Conservation (phyloP, 1,139 yeast genomes). For the Maudiozyma humilis region DNA sequence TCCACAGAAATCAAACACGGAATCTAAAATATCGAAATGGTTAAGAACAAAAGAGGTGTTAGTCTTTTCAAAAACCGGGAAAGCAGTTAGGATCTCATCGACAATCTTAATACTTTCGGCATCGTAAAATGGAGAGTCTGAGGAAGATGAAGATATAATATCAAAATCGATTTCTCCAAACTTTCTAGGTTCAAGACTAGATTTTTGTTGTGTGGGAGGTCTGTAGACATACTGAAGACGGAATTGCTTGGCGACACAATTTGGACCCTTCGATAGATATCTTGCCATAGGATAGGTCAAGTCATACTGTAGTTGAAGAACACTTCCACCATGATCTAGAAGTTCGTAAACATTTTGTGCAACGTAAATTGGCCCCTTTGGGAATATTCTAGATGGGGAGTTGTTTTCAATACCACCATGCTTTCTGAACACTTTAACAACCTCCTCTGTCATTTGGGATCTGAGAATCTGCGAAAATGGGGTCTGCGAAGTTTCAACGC, state of each 20-base stretch:
- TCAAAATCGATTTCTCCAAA: slow-evolving; percentile 84
- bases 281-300: slow-evolving; percentile 85
- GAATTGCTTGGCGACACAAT: slow-evolving; percentile 46
- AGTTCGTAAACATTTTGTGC: slow-evolving; percentile 63
- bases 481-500: slow-evolving; percentile 29
- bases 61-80: slow-evolving; percentile 56
- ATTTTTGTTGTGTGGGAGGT: slow-evolving; percentile 45
- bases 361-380: slow-evolving; percentile 67
- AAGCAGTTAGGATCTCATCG: slow-evolving; percentile 57
- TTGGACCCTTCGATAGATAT: slow-evolving; percentile 56
- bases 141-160: slow-evolving; percentile 48
- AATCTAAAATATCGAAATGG: slow-evolving; percentile 70
- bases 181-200: slow-evolving; percentile 62
- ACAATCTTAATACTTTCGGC: slow-evolving; percentile 81
- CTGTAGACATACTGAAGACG: slow-evolving; percentile 79
- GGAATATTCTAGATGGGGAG: slow-evolving; percentile 58
- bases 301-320: slow-evolving; percentile 81
- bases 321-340: slow-evolving; percentile 77
- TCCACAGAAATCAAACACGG: slow-evolving; percentile 70
- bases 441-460: slow-evolving; percentile 44
- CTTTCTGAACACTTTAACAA: slow-evolving; percentile 51
- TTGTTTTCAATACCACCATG: slow-evolving; percentile 85
- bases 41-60: slow-evolving; percentile 57
- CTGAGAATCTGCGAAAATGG: slow-evolving; percentile 33
- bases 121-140: slow-evolving; percentile 51